Evolutionary conservation across 495 filamentous ascomycete species (phyloP), one percentile per base, ranked within the genome.

Genomic region (Haplographium delicatum): DNA sequence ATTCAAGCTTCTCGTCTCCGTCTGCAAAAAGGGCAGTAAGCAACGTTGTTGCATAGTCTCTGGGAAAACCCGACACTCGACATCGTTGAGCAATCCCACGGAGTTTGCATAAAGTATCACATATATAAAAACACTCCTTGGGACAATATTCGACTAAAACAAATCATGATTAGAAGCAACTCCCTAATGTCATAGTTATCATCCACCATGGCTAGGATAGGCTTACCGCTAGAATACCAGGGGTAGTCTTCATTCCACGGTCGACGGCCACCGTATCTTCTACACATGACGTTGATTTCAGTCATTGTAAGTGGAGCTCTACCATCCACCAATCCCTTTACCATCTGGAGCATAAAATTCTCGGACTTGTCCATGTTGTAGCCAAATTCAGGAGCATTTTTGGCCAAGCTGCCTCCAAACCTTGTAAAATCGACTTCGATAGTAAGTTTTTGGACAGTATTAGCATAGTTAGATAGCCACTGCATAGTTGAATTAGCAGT

Each of bases 401-500:
- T 41, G 10, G 38, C n/a, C 8, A 22, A 25, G 26, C 50, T 48
- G 10, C 49, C 44, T 22, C 60, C 60, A 43, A 62, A 53, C 22
- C 47, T 22, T 25, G 60, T 60, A 8, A 58, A 27, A 44, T 63
- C 60, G 9, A 52, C 37, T 31, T 63, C 60, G 35, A 63, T 33
- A 0, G 58, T 58, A 11, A 63, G 44, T 33, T 53, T 10, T 24
- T 58, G 53, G 15, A 63, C 41, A 16, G 31, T 55, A 5, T 41
- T 24, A 8, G 54, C 38, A 43, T 50, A 50, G 4, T 45, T 4
- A 0, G 24, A 25, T 5, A 60, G 26, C 60, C 60, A 63, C 28
- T 31, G 28, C 7, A 31, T n/a, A n/a, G n/a, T n/a, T n/a, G n/a
- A 31, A 31, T 31, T 7, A 31, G 28, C 7, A 7, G 28, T 31